Evolutionary conservation across 202 grass and related monocot species (phyloP).

Genomic region (Cymbopogon flexuosus): DNA sequence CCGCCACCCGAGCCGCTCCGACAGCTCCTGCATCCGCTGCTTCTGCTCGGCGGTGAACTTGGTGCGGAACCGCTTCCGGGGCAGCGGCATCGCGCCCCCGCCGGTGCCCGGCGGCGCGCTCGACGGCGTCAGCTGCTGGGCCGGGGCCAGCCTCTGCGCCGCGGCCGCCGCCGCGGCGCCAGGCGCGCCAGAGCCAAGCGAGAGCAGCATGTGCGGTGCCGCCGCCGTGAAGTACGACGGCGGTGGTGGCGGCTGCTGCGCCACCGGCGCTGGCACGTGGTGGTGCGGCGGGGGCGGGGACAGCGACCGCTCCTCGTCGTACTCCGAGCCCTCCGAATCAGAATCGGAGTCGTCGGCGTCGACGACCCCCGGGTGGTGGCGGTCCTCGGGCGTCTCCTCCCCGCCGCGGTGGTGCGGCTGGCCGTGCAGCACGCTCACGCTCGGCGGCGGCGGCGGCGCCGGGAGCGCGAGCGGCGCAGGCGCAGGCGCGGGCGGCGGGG

Average conservation of each 20-base stretch:
- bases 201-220: slow-evolving; percentile 84
- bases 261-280: slow-evolving; percentile 28
- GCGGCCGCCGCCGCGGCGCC: slow-evolving; percentile 28
- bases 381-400: slow-evolving; percentile 34
- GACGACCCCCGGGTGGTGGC: slow-evolving; percentile 45
- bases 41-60: slow-evolving; percentile 95
- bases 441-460: slow-evolving; percentile 19
- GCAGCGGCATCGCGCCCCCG: slow-evolving; percentile 8
- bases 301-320: slow-evolving; percentile 47
- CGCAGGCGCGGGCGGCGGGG: not conserved
- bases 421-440: slow-evolving; percentile 5
- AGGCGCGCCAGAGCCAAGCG: slow-evolving; percentile 47
- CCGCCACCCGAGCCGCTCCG: slow-evolving; percentile 87
- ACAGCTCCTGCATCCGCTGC: slow-evolving; percentile 94
- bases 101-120: slow-evolving; percentile 1
- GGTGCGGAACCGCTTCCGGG: slow-evolving; percentile 80
- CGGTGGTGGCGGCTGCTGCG: slow-evolving; percentile 41
- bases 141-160: slow-evolving; percentile 20
- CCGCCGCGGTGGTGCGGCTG: slow-evolving; percentile 18
- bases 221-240: slow-evolving; percentile 40
- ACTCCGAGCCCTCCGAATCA: slow-evolving; percentile 54
- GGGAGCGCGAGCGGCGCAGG: slow-evolving; percentile 19
- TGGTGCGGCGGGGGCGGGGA: slow-evolving; percentile 33
- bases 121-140: slow-evolving; percentile 19
- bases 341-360: slow-evolving; percentile 58